These are phyloP conservation scores for Orbilia ellipsospora DNA, from an alignment of 2,329 filamentous ascomycete species.

Conservation along the genomic window DNA sequence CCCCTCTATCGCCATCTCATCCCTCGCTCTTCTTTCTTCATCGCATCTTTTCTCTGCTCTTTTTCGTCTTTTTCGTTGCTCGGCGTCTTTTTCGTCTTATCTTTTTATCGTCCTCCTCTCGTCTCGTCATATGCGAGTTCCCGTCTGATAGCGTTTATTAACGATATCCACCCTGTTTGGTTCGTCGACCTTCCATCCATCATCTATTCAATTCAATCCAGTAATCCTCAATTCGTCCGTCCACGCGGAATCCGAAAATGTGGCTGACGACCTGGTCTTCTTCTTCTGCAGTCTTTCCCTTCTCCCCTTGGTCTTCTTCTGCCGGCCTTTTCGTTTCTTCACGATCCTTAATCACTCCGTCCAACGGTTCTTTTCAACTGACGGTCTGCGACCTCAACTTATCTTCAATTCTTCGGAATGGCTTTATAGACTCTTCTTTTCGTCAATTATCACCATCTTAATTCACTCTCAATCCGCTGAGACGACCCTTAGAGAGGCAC, in stretches of 20 bases:
- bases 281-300: slow-evolving; percentile 53
- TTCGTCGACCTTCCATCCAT: slow-evolving; percentile 52
- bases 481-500: background rate
- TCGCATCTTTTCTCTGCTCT: background rate
- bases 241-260: slow-evolving; percentile 49
- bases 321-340: slow-evolving; percentile 42
- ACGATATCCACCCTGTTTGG: slow-evolving; percentile 54
- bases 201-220: too few relatives aligned
- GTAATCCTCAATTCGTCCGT: slow-evolving; percentile 42
- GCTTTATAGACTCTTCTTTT: slow-evolving; percentile 37
- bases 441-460: slow-evolving; percentile 16
- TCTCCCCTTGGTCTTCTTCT: slow-evolving; percentile 40
- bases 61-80: slow-evolving; percentile 2
- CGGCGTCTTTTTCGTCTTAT: background rate
- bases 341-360: slow-evolving; percentile 37
- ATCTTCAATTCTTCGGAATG: slow-evolving; percentile 51
- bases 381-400: slow-evolving; percentile 52
- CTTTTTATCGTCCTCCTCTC: slow-evolving; percentile 11
- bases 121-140: slow-evolving; percentile 10
- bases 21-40: background rate
- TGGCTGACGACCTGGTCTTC: slow-evolving; percentile 55
- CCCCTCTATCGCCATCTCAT: background rate
- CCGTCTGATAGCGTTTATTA: slow-evolving; percentile 35
- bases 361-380: slow-evolving; percentile 52
- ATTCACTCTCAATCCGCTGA: slow-evolving; percentile 25